Evolutionary conservation across 1,284 basidiomycete species (phyloP).

Genomic region (Taiwanofungus camphoratus): DNA sequence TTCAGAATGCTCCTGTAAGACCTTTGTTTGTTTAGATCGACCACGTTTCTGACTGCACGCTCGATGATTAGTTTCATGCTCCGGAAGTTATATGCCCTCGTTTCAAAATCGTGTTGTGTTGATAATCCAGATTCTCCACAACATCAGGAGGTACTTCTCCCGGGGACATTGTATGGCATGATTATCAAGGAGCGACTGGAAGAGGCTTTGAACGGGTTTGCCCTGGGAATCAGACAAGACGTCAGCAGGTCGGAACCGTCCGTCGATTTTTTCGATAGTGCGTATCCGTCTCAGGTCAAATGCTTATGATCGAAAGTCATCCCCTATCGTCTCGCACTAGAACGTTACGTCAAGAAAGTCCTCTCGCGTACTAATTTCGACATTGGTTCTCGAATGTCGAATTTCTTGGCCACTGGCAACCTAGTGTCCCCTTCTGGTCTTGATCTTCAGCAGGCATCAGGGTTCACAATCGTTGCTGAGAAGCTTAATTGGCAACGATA

Average conservation of each 20-base stretch:
- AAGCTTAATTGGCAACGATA: conserved; percentile 99
- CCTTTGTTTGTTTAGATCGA: conserved; percentile 2
- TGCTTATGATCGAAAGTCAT: no score
- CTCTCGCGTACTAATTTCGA: conserved; percentile 85
- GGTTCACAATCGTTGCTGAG: conserved; percentile 98
- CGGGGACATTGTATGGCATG: conserved; percentile 92
- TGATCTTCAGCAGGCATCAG: conserved; percentile 94
- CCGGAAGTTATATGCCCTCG: conserved; percentile 90
- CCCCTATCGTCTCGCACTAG: conserved; percentile 33
- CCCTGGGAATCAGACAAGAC: conserved; percentile 71
- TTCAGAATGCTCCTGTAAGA: conserved; percentile 92
- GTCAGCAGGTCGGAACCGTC: conserved; percentile 65
- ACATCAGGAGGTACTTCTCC: conserved; percentile 96
- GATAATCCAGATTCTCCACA: conserved; percentile 99
- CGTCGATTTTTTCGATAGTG: conserved; percentile 86
- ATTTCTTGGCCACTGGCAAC: conserved; percentile 98
- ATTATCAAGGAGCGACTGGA: conserved; percentile 98
- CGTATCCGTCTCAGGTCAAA: conserved; percentile 24
- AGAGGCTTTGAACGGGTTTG: conserved; percentile 79
- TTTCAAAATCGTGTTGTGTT: conserved; percentile 86
- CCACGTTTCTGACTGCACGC: not conserved
- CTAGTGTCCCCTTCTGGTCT: conserved; percentile 92
- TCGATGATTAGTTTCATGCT: conserved; percentile 84
- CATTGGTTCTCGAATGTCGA: conserved; percentile 84
- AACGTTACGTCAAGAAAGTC: conserved; percentile 79